A percentile compares a stretch with the other conserved stretches of the same genome.
Evolutionary conservation across 169 alveolate species (phyloP).

Genomic region (Plasmodium ovale): DNA sequence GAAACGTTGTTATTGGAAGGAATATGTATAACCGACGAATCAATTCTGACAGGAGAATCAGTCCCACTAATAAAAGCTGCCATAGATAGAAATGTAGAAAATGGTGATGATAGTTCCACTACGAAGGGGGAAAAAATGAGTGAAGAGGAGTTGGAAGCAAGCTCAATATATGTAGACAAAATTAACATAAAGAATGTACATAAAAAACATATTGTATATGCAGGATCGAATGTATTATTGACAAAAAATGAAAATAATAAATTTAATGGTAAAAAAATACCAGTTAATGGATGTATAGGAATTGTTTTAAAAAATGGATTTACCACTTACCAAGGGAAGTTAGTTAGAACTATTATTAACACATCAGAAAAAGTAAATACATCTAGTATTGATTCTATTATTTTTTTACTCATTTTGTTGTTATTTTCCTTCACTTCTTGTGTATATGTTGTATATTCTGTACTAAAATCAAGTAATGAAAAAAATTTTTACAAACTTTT

Average conservation of each 20-base stretch:
- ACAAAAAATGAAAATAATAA: constrained; percentile 81
- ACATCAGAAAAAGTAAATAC: constrained; percentile 93
- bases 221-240: constrained; percentile 94
- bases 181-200: constrained; percentile 78
- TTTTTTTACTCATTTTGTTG: constrained; percentile 92
- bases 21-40: constrained; percentile 86
- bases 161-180: constrained; percentile 66
- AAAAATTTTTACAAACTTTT: constrained; percentile 89
- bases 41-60: constrained; percentile 91
- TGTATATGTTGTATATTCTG: constrained; percentile 90
- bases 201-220: constrained; percentile 91
- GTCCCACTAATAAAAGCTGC: constrained; percentile 87
- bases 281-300: constrained; percentile 81
- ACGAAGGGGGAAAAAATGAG: constrained; percentile 20
- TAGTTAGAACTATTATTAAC: constrained; percentile 96
- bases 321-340: constrained; percentile 96
- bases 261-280: constrained; percentile 71
- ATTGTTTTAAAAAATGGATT: constrained; percentile 87
- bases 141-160: constrained; percentile 55
- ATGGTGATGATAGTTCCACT: background rate
- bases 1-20: constrained; percentile 80
- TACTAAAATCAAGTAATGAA: constrained; percentile 70
- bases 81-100: constrained; percentile 46
- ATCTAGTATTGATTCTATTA: constrained; percentile 94
- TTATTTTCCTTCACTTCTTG: constrained; percentile 95